A percentile compares a stretch with the other conserved stretches of the same genome.
phyloP scores from a whole-genome alignment of 306 rosid species.

The Acacia confusa region DNA sequence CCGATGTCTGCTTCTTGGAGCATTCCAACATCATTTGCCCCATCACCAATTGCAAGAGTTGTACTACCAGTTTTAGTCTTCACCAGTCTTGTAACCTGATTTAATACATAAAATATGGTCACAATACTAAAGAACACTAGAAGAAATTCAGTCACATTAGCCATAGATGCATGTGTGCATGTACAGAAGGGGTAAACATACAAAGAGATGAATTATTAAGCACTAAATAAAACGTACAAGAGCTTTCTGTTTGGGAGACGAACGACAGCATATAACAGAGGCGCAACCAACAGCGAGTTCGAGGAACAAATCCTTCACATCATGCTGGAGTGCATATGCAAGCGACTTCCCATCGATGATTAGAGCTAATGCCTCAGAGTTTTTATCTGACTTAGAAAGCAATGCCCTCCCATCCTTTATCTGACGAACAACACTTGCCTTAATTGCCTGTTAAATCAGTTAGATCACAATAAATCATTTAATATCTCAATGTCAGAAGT shows the following conservation, averaged over 20 bases:
- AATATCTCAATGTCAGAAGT: neutral
- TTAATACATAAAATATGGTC: constrained; percentile 16
- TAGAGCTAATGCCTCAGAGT: constrained; percentile 69
- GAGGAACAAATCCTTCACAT: constrained; percentile 70
- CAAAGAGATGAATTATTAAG: neutral
- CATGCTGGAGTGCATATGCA: constrained; percentile 68
- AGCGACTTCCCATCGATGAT: constrained; percentile 92
- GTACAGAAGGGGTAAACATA: neutral
- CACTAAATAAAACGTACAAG: constrained; percentile 46
- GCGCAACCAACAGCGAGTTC: constrained; percentile 81
- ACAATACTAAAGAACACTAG: neutral
- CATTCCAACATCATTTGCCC: constrained; percentile 99
- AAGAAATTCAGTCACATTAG: neutral
- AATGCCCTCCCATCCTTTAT: constrained; percentile 59
- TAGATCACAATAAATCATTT: constrained; percentile 20
- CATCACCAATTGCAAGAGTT: constrained; percentile 92
- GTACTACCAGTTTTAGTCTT: constrained; percentile 70
- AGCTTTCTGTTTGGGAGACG: constrained; percentile 95
- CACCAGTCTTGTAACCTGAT: constrained; percentile 83
- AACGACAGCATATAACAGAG: constrained; percentile 89
- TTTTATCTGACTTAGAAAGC: constrained; percentile 44
- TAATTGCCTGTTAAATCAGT: constrained; percentile 52
- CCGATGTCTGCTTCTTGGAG: constrained; percentile 99
- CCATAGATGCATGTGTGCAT: neutral
- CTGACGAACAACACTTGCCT: constrained; percentile 63